Conservation (phyloP, 257 asterid species). For the Jacaranda copaia region DNA sequence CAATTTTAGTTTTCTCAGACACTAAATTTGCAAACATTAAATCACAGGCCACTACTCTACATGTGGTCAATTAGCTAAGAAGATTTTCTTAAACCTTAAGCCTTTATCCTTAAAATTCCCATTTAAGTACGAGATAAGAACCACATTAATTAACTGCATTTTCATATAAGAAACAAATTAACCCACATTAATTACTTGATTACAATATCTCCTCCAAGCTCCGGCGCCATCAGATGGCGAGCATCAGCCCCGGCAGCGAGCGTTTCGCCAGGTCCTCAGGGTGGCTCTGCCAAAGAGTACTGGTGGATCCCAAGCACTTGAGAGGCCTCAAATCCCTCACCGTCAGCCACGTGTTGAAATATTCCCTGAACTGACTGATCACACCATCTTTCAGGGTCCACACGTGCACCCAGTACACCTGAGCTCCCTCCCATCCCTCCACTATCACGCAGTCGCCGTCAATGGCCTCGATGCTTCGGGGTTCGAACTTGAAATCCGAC, state of each 20-base stretch:
- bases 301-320: slow-evolving; percentile 42
- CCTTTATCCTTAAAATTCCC: no score
- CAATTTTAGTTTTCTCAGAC: no score
- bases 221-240: slow-evolving; percentile 55
- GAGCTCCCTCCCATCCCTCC: slow-evolving; percentile 92
- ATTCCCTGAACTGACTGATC: slow-evolving; percentile 83
- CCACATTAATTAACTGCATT: no score
- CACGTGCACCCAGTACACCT: slow-evolving; percentile 90
- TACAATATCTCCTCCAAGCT: no score
- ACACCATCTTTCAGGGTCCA: slow-evolving; percentile 80
- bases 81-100: no score
- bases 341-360: slow-evolving; percentile 92
- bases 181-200: no score
- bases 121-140: no score
- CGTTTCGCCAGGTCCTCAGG: slow-evolving; percentile 68
- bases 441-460: slow-evolving; percentile 63
- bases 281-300: slow-evolving; percentile 95
- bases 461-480: slow-evolving; percentile 66
- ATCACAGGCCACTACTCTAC: no score
- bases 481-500: slow-evolving; percentile 64
- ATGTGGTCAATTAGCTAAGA: no score
- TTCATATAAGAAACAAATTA: no score
- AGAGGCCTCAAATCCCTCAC: slow-evolving; percentile 67
- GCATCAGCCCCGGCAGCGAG: slow-evolving; percentile 82
- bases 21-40: no score